These are phyloP conservation scores for Hypsizygus marmoreus DNA, from an alignment of 768 basidiomycete species.

Conservation along the genomic window DNA sequence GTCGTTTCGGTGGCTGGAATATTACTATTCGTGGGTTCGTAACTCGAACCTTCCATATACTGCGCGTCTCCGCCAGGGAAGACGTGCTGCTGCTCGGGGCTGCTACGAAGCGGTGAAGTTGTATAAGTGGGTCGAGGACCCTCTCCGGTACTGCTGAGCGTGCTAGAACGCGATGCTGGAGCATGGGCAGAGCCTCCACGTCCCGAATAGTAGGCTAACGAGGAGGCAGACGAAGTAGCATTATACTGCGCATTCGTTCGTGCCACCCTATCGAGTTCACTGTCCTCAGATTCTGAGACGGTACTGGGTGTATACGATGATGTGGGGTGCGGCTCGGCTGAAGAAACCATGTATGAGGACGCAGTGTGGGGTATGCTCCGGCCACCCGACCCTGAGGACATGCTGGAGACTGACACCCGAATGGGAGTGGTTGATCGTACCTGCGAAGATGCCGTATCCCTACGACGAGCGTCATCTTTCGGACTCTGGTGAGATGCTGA, in stretches of 20 bases:
- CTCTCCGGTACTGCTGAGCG: not conserved
- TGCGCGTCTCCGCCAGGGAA: not conserved
- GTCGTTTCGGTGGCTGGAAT: constrained; percentile 8
- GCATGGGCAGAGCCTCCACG: constrained; percentile 8
- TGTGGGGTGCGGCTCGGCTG: not conserved
- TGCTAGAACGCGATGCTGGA: not conserved
- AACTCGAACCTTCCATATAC: constrained; percentile 1
- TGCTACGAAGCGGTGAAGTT: constrained; percentile 18
- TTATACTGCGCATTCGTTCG: constrained; percentile 45
- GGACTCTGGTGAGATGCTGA: constrained; percentile 5
- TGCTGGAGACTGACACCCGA: constrained; percentile 6
- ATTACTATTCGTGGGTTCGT: constrained; percentile 1
- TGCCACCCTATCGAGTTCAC: constrained; percentile 40
- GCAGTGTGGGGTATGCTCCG: constrained; percentile 5
- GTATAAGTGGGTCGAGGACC: constrained; percentile 13
- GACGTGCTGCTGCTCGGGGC: constrained; percentile 19
- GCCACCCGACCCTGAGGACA: constrained; percentile 10
- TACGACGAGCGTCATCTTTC: not conserved
- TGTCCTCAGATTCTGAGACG: constrained; percentile 39
- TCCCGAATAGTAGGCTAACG: constrained; percentile 24
- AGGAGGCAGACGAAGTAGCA: constrained; percentile 36
- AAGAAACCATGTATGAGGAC: not conserved
- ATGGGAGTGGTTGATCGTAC: constrained; percentile 13
- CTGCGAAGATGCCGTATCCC: constrained; percentile 4
- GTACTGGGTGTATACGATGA: constrained; percentile 25